Evolutionary conservation across 371 early-diverging fungal species (phyloP).

Genomic region (Apophysomyces sp.): DNA sequence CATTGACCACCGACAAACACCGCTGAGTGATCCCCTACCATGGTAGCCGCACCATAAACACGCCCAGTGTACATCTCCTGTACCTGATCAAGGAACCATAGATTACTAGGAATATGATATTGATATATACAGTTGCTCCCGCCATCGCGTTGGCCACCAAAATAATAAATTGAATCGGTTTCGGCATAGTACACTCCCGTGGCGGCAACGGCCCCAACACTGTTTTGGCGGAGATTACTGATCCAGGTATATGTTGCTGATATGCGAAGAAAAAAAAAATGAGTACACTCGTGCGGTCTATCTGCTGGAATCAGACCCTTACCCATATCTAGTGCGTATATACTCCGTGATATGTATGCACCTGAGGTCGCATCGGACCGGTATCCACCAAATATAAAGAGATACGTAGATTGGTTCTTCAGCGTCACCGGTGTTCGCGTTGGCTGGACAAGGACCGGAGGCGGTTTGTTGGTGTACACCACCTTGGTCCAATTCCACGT

Average conservation of each 20-base stretch:
- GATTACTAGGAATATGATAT: background rate
- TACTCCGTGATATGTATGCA: background rate
- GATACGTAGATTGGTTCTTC: background rate
- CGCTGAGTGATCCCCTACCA: background rate
- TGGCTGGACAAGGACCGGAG: background rate
- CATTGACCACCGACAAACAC: constrained; percentile 4
- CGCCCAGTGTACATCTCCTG: background rate
- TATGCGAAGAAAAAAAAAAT: background rate
- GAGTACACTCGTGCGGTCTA: background rate
- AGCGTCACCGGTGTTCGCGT: background rate
- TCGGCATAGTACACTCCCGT: background rate
- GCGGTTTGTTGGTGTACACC: background rate
- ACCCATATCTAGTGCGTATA: background rate
- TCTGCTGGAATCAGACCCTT: no score
- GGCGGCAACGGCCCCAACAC: background rate
- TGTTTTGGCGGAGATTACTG: constrained; percentile 3
- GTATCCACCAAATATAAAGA: background rate
- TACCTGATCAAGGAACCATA: constrained; percentile 5
- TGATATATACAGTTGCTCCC: background rate
- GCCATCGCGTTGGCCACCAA: background rate
- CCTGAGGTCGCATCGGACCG: background rate
- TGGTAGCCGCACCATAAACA: background rate
- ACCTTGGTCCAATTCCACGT: background rate
- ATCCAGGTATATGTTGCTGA: constrained; percentile 3
- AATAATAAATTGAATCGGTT: constrained; percentile 3